Conservation (phyloP, 2,329 filamentous ascomycete genomes). For the Pseudocercospora cruenta region DNA sequence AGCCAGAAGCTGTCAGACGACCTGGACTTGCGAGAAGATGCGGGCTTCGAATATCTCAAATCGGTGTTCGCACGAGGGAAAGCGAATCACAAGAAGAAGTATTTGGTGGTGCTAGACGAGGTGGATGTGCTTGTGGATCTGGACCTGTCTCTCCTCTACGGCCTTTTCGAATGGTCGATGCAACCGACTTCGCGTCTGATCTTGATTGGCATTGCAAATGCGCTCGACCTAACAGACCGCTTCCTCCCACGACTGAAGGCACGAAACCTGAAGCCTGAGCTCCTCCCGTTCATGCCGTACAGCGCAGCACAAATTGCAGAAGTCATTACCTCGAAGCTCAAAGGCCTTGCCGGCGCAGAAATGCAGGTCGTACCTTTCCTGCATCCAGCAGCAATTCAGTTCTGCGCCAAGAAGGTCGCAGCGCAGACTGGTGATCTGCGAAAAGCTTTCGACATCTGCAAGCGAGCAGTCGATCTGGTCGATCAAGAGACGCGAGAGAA, state of each 20-base stretch:
- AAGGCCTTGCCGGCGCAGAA: conserved; percentile 58
- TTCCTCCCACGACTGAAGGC: conserved; percentile 92
- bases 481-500: conserved; percentile 81
- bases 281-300: conserved; percentile 92
- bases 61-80: conserved; percentile 67
- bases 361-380: conserved; percentile 74
- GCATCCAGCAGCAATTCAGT: conserved; percentile 88
- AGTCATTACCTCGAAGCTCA: conserved; percentile 83
- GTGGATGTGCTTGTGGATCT: conserved; percentile 91
- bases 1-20: conserved; percentile 77
- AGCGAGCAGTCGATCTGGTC: conserved; percentile 83
- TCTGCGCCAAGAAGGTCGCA: conserved; percentile 92
- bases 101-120: conserved; percentile 88
- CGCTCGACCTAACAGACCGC: conserved; percentile 90
- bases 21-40: conserved; percentile 64
- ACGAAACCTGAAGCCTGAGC: conserved; percentile 84
- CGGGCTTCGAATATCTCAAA: conserved; percentile 70
- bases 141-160: conserved; percentile 86
- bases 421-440: conserved; percentile 92
- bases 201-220: conserved; percentile 92
- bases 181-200: conserved; percentile 77
- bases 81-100: conserved; percentile 60
- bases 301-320: conserved; percentile 82
- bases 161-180: conserved; percentile 95
- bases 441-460: conserved; percentile 93